Percentiles rank a stretch among this genome's conserved stretches.
phyloP scores from a whole-genome alignment of 2,329 filamentous ascomycete species.

The Neopestalotiopsis clavispora region DNA sequence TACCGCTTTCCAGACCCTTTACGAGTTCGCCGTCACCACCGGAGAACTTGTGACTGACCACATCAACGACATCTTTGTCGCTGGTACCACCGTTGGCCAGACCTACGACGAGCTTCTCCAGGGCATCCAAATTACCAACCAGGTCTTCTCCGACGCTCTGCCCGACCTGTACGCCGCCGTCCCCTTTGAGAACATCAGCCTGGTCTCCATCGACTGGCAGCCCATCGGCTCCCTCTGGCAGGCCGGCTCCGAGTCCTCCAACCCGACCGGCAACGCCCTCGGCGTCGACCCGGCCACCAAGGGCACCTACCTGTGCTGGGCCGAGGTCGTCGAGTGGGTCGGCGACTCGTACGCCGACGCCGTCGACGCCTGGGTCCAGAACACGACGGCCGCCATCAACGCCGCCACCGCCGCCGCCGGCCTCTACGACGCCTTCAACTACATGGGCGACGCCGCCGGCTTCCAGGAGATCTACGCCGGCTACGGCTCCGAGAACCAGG shows the following conservation, averaged over 20 bases:
- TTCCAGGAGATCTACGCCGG: slow-evolving; percentile 41
- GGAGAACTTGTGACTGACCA: slow-evolving; percentile 36
- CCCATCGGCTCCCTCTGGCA: slow-evolving; percentile 38
- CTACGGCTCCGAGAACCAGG: slow-evolving; percentile 39
- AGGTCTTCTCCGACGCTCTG: slow-evolving; percentile 27
- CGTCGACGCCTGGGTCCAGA: slow-evolving; percentile 28
- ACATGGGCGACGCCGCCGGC: slow-evolving; percentile 42
- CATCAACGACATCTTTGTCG: slow-evolving; percentile 43
- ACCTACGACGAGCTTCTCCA: slow-evolving; percentile 25
- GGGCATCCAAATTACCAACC: slow-evolving; percentile 28
- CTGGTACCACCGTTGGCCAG: slow-evolving; percentile 36
- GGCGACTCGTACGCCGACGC: slow-evolving; percentile 30
- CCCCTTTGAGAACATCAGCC: slow-evolving; percentile 23
- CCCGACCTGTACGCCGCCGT: slow-evolving; percentile 26
- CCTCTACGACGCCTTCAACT: slow-evolving; percentile 44
- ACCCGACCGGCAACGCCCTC: slow-evolving; percentile 40
- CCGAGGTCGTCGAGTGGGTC: slow-evolving; percentile 30
- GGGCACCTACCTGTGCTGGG: slow-evolving; percentile 31
- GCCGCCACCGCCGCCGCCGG: slow-evolving; percentile 34
- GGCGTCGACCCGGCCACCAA: slow-evolving; percentile 37
- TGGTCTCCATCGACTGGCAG: slow-evolving; percentile 34
- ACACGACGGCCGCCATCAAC: slow-evolving; percentile 27
- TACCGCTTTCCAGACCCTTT: slow-evolving; percentile 39
- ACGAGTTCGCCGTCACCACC: slow-evolving; percentile 37
- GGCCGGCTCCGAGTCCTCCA: slow-evolving; percentile 29